Conservation (phyloP, 202 grass and related monocot species). For the Panicum hallii region DNA sequence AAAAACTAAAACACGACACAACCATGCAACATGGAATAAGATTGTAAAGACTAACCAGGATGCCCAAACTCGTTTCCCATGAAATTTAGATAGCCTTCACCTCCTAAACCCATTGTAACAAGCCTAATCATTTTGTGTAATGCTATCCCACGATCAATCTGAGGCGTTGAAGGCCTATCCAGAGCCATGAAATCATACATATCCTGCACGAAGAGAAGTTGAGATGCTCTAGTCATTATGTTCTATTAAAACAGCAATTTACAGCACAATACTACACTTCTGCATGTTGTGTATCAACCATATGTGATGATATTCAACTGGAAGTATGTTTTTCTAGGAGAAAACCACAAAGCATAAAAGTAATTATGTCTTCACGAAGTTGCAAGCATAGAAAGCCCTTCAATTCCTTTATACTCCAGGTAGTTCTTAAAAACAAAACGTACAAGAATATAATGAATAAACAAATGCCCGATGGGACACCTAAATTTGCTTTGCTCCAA, state of each 20-base stretch:
- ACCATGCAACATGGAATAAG: conserved; percentile 32
- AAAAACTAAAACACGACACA: conserved; percentile 8
- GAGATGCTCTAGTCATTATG: conserved; percentile 28
- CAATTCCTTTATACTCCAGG: not conserved
- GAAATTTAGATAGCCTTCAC: conserved; percentile 98
- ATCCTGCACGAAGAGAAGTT: conserved; percentile 56
- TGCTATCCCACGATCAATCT: conserved; percentile 93
- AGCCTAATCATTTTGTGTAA: conserved; percentile 99
- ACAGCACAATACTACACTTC: conserved; percentile 2
- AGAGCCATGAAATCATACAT: conserved; percentile 98
- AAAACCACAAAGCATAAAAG: not conserved
- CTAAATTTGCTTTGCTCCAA: not conserved
- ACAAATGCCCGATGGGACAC: conserved; percentile 21
- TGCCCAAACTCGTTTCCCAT: conserved; percentile 99
- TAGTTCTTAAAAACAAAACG: not conserved
- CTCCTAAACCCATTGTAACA: conserved; percentile 94
- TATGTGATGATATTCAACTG: conserved; percentile 1
- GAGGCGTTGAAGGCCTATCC: conserved; percentile 83
- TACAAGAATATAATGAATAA: not conserved
- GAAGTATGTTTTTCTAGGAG: not conserved
- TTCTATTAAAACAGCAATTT: conserved; percentile 29
- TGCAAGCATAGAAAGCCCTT: conserved; percentile 2
- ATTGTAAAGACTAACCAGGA: conserved; percentile 86
- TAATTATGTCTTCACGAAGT: not conserved
- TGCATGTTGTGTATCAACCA: conserved; percentile 16